Evolutionary conservation across 805 yeast genomes (phyloP).

Genomic region (Cyberlindnera amylophila): DNA sequence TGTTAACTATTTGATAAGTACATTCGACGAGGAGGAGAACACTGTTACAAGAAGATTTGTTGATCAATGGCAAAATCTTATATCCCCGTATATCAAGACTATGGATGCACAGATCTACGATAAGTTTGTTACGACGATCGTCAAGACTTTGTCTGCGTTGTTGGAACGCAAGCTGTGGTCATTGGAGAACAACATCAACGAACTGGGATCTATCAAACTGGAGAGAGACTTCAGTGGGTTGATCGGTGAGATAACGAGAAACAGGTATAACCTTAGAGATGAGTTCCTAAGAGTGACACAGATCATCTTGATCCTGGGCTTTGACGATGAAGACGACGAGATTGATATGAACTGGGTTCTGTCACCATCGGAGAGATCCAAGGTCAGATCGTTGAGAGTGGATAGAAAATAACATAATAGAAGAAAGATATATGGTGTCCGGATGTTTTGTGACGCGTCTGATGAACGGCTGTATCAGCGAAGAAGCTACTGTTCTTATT

Average conservation of each 20-base stretch:
- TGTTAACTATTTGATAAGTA: constrained; percentile 22
- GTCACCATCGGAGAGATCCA: constrained; percentile 69
- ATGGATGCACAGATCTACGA: constrained; percentile 52
- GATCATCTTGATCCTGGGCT: constrained; percentile 72
- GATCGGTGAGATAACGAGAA: constrained; percentile 69
- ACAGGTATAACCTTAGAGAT: constrained; percentile 71
- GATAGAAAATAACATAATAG: constrained; percentile 23
- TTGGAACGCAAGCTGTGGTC: constrained; percentile 68
- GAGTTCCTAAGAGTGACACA: constrained; percentile 80
- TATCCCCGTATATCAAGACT: constrained; percentile 61
- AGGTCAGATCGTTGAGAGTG: constrained; percentile 55
- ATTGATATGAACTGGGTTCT: constrained; percentile 65
- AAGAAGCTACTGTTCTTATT: too few relatives aligned
- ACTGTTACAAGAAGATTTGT: constrained; percentile 46
- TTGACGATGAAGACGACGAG: constrained; percentile 67
- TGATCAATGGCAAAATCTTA: constrained; percentile 57
- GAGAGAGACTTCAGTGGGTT: constrained; percentile 78
- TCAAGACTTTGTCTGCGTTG: constrained; percentile 49
- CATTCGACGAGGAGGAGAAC: constrained; percentile 34
- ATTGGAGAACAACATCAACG: constrained; percentile 66
- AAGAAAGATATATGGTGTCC: too few relatives aligned
- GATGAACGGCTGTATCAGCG: too few relatives aligned
- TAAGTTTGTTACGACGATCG: constrained; percentile 45
- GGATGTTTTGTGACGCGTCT: too few relatives aligned
- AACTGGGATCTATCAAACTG: constrained; percentile 75